Conservation (phyloP, 495 filamentous ascomycete genomes). For the Neurospora terricola region DNA sequence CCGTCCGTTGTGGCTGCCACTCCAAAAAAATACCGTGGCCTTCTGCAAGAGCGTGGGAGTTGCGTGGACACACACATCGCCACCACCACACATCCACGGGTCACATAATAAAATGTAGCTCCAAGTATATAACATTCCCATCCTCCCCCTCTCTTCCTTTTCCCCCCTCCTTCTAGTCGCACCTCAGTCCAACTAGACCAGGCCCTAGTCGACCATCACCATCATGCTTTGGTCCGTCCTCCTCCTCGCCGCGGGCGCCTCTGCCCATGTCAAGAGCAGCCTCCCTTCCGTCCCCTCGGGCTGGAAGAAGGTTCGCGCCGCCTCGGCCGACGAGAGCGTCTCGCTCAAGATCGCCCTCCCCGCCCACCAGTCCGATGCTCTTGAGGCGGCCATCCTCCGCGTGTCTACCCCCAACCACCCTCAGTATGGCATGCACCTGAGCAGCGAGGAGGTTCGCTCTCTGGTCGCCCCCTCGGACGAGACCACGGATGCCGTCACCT, state of each 20-base stretch:
- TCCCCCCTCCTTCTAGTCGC: background rate
- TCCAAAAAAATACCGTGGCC: too few relatives aligned
- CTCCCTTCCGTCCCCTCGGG: slow-evolving; percentile 34
- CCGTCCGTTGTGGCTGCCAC: background rate
- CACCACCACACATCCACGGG: too few relatives aligned
- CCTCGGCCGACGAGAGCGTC: slow-evolving; percentile 23
- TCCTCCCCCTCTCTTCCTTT: background rate
- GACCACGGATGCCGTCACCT: slow-evolving; percentile 28
- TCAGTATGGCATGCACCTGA: slow-evolving; percentile 48
- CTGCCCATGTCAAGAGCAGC: slow-evolving; percentile 40
- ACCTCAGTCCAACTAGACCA: background rate
- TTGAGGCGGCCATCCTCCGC: slow-evolving; percentile 43
- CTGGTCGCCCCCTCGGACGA: slow-evolving; percentile 40
- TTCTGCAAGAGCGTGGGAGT: too few relatives aligned
- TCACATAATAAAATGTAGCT: too few relatives aligned
- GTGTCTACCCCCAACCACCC: slow-evolving; percentile 46
- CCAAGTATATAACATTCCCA: background rate
- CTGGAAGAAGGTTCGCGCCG: slow-evolving; percentile 29
- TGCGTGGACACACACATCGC: too few relatives aligned
- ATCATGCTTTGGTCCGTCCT: slow-evolving; percentile 21
- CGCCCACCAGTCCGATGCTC: slow-evolving; percentile 35
- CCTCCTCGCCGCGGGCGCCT: slow-evolving; percentile 29
- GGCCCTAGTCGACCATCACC: background rate
- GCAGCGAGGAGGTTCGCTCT: slow-evolving; percentile 40
- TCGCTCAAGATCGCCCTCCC: slow-evolving; percentile 25